Base-by-base conservation (phyloP, 2,329 filamentous ascomycete species). In the Apiospora marii region DNA sequence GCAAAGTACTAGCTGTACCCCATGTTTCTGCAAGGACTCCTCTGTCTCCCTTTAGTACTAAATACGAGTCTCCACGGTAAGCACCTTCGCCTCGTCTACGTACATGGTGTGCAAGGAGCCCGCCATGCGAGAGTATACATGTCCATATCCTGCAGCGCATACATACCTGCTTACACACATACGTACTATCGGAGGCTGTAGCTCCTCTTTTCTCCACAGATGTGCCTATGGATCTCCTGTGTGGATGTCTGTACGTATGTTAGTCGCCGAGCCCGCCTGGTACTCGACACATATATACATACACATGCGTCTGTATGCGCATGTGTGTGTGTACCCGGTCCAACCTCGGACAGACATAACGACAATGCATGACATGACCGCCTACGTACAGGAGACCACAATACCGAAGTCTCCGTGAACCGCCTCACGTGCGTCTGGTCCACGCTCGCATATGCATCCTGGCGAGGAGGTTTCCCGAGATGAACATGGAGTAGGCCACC, bases 191-290 rank as follows among this genome's bases (percentile, higher is more conserved):
- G 58, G 58, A 64, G 58, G 34, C 58, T 64, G 10, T 64, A 19
- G 58, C 58, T 64, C 58, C 34, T 64, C 58, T 64, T 41, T 64
- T 41, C 58, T 24, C 58, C 58, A 64, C 34, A 64, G 58, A 64
- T 41, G 58, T 34, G 34, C 58, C 34, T 64, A 22, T 61, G 53
- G 53, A 37, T 61, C 53, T 61, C 30, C 53, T 61, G 53, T 34
- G 34, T 61, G 53, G 30, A 61, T 37, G 53, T 58, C 51, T 53
- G n/a, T 16, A 53, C 16, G 51, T 37, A 61, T 22, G 53, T 37
- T 22, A 22, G 58, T 64, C 46, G 46, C 46, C 46, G 19, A 49
- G 46, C 19, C 19, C 19, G 58, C 58, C 37, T 64, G 58, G 41
- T 64, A 19, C 58, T 41, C 30, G 19, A 64, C 19, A 64, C 58